Conservation (phyloP, 768 basidiomycete species). For the Suillus bovinus region DNA sequence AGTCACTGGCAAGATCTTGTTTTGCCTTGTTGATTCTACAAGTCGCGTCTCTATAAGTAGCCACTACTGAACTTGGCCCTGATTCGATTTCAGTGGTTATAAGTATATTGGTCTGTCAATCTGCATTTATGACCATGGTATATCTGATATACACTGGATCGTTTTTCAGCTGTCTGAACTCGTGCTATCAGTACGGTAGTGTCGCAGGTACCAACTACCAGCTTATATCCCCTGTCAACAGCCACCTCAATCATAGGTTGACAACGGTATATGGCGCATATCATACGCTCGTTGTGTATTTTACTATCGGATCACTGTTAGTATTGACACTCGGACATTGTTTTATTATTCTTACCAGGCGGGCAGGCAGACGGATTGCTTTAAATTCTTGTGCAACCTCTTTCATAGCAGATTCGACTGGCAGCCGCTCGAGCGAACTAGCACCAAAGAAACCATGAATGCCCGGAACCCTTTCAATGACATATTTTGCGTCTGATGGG, state of each 20-base stretch:
- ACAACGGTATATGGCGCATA: neutral
- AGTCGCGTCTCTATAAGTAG: neutral
- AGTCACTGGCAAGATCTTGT: slow-evolving; percentile 23
- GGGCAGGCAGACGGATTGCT: slow-evolving; percentile 16
- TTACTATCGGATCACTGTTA: slow-evolving; percentile 1
- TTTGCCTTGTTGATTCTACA: slow-evolving; percentile 32
- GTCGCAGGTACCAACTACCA: no score
- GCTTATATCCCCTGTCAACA: neutral
- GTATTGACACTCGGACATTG: neutral
- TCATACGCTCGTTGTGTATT: neutral
- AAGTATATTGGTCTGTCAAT: neutral
- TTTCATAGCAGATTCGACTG: slow-evolving; percentile 26
- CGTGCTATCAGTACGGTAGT: no score
- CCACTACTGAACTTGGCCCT: neutral
- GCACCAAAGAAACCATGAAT: slow-evolving; percentile 31
- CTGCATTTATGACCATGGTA: neutral
- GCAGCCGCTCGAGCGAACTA: slow-evolving; percentile 27
- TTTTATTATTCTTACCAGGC: slow-evolving; percentile 2
- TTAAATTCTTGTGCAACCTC: slow-evolving; percentile 23
- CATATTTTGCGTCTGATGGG: slow-evolving; percentile 20
- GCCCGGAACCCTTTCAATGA: slow-evolving; percentile 19
- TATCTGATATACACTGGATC: neutral
- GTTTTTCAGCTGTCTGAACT: neutral
- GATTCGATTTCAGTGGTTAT: neutral
- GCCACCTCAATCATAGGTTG: neutral